Base-by-base conservation (phyloP, 441 rosid genomes). In the Aquilaria agallochum region DNA sequence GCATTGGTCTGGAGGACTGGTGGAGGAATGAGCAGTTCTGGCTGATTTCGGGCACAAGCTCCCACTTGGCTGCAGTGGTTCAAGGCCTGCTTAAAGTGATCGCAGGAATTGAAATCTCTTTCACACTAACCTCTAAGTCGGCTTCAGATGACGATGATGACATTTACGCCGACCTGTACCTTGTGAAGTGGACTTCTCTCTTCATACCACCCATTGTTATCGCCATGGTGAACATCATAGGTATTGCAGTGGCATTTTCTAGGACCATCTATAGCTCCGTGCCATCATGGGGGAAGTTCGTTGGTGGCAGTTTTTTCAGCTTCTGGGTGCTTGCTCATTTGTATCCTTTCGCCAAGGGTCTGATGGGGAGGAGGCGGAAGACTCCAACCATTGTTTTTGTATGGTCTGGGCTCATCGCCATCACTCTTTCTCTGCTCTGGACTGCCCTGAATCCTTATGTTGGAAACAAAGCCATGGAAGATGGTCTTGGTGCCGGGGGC, bases 21-120 rank as follows among this genome's bases (percentile, higher is more conserved):
- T 76, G 77, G 77, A 65, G 77, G 62, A 72, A 76, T 33, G 76
- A 72, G 32, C 79, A 72, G 60, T 76, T 69, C 44, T 69, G 76
- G 80, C 62, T 76, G 0, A 76, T 76, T 1, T 65, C 75, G 4
- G 81, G 78, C 2, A 73, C 81, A 3, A 77, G 76, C 9, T 75
- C 78, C 36, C 78, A 70, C 49, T 72, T 70, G 2, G 78, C 68
- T 30, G 78, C 78, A 0, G 66, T 77, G 11, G 52, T 58, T 51
- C 70, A 58, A 14, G 78, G 74, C 7, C 68, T 76, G 7, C 59
- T 69, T 2, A 76, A 76, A 20, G 72, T 76, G 6, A 66, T 76
- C 13, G 74, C 81, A 1, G 70, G 78, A 15, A 63, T 74, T 1
- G 72, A 74, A 2, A 74, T 71, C 50, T 70, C 81, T 0, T 74